Evolutionary conservation across 2,329 filamentous ascomycete genomes (phyloP).

Genomic region (Colletotrichum eleusines): DNA sequence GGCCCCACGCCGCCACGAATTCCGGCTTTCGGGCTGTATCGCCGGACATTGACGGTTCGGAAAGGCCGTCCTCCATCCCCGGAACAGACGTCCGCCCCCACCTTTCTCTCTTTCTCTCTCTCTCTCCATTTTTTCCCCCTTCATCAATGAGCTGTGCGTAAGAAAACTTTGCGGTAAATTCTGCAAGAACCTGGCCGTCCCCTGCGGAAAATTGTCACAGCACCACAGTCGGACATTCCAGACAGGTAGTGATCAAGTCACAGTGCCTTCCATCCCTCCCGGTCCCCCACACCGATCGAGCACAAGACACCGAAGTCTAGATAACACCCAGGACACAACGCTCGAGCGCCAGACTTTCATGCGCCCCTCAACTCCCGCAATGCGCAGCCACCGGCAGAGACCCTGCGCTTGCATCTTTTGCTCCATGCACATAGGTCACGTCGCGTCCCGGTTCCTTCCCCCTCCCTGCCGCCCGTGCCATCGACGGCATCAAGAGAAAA

Average conservation of each 20-base stretch:
- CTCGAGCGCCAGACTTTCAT: not conserved
- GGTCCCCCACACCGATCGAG: not conserved
- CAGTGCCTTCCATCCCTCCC: not conserved
- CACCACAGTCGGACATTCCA: not conserved
- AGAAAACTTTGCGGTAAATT: no score
- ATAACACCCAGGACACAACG: not conserved
- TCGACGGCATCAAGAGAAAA: not conserved
- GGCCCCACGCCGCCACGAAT: not conserved
- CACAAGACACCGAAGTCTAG: not conserved
- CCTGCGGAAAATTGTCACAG: not conserved
- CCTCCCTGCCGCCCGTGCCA: not conserved
- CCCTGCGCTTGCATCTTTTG: not conserved
- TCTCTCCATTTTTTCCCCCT: not conserved
- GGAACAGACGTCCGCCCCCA: not conserved
- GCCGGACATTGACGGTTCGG: not conserved
- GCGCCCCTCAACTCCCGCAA: no score
- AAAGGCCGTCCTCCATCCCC: not conserved
- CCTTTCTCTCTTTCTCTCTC: no score
- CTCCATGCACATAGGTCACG: not conserved
- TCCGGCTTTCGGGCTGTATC: not conserved
- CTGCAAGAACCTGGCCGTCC: not conserved
- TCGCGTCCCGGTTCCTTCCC: not conserved
- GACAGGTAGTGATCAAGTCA: not conserved
- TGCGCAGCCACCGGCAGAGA: not conserved
- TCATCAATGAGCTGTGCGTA: not conserved